These are phyloP conservation scores for Austroboletus eburneus DNA, from an alignment of 768 basidiomycete genomes.

Conservation along the genomic window DNA sequence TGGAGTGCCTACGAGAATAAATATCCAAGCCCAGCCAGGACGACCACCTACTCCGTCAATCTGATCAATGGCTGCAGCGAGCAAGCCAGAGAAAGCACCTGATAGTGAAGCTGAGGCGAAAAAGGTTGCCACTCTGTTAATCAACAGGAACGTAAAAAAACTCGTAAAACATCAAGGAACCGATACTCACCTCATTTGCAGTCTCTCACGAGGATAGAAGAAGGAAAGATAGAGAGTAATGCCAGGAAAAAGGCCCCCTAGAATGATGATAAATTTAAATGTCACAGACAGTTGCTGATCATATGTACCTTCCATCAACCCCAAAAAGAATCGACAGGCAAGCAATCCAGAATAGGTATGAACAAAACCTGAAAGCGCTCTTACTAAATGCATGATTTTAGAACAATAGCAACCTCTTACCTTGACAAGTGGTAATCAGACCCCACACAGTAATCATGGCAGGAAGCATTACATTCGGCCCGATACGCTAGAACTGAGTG, in stretches of 20 bases:
- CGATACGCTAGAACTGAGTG: constrained; percentile 28
- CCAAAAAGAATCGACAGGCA: constrained; percentile 45
- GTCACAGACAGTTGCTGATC: too few relatives aligned
- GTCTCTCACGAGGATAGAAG: constrained; percentile 35
- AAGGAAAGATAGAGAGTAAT: constrained; percentile 54
- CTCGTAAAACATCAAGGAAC: background rate
- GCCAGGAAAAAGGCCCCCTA: constrained; percentile 57
- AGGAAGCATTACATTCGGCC: constrained; percentile 60
- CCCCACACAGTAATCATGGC: constrained; percentile 66
- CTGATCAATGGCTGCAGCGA: constrained; percentile 56
- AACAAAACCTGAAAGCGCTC: constrained; percentile 33
- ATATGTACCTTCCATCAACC: constrained; percentile 61
- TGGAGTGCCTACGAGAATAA: constrained; percentile 29
- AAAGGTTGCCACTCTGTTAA: constrained; percentile 35
- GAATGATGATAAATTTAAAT: background rate
- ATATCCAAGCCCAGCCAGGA: constrained; percentile 62
- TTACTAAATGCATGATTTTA: background rate
- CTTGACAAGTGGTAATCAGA: constrained; percentile 60
- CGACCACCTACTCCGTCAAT: constrained; percentile 50
- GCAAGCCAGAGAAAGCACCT: constrained; percentile 60
- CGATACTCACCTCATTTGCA: constrained; percentile 21
- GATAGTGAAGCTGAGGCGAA: constrained; percentile 47
- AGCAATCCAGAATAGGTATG: constrained; percentile 51
- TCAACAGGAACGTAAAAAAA: background rate
- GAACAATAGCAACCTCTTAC: constrained; percentile 24